Evolutionary conservation across 441 rosid genomes (phyloP).

Genomic region (Hura crepitans): DNA sequence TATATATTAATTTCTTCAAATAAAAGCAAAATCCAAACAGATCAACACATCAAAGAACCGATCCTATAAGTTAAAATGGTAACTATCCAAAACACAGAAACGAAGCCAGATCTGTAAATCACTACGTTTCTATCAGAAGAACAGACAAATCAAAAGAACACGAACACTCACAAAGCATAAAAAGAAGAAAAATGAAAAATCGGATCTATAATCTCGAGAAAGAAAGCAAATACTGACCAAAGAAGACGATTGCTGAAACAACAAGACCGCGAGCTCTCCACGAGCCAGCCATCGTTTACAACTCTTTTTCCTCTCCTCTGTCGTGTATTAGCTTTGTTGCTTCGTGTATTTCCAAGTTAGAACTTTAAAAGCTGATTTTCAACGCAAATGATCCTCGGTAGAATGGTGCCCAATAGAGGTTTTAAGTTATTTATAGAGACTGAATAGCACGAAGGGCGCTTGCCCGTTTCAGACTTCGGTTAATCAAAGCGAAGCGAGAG

Average conservation of each 20-base stretch:
- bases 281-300: constrained; percentile 38
- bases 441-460: neutral
- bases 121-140: neutral
- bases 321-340: neutral
- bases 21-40: constrained; percentile 8
- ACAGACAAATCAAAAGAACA: neutral
- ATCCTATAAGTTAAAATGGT: neutral
- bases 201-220: constrained; percentile 21
- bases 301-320: neutral
- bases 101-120: constrained; percentile 13
- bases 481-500: neutral
- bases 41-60: constrained; percentile 9
- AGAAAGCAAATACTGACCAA: constrained; percentile 37
- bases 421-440: neutral
- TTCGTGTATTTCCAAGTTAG: neutral
- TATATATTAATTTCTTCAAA: too few relatives aligned
- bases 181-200: neutral
- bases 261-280: constrained; percentile 46
- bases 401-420: neutral
- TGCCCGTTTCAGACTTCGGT: neutral
- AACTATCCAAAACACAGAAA: neutral
- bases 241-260: constrained; percentile 47
- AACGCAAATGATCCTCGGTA: too few relatives aligned
- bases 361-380: neutral
- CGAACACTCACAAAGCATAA: neutral